Percentiles rank a stretch among this genome's conserved stretches.
Evolutionary conservation across 805 yeast genomes (phyloP).

Genomic region (Candida arabinofermentans): DNA sequence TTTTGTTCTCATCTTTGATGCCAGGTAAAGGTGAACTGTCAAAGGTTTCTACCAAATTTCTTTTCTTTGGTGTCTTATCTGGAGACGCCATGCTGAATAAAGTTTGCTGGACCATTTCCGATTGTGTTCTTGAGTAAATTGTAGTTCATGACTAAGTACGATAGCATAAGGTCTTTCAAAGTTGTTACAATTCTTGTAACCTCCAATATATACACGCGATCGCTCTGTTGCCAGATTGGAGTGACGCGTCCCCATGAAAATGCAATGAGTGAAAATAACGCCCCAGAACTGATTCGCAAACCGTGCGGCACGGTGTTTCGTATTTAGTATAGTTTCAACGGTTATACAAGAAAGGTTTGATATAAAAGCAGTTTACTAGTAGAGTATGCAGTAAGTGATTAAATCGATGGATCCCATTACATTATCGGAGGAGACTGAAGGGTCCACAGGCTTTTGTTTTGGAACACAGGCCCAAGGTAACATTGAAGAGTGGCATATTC

Average conservation of each 20-base stretch:
- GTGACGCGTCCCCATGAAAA: not conserved
- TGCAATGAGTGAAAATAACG: too few species aligned
- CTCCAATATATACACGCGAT: too few species aligned
- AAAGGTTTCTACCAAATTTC: not conserved
- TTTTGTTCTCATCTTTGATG: not conserved
- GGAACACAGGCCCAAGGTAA: conserved; percentile 23
- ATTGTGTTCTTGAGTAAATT: too few species aligned
- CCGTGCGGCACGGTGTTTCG: not conserved
- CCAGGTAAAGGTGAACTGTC: not conserved
- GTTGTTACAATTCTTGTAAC: too few species aligned
- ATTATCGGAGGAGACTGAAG: not conserved
- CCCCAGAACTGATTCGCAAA: too few species aligned
- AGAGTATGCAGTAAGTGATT: too few species aligned
- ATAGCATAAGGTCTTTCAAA: too few species aligned
- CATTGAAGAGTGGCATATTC: conserved; percentile 19
- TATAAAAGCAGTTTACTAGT: too few species aligned
- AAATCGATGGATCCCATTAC: not conserved
- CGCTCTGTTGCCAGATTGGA: not conserved
- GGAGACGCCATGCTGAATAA: conserved; percentile 13
- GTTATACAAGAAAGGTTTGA: too few species aligned
- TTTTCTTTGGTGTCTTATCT: conserved; percentile 15
- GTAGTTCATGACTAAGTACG: too few species aligned
- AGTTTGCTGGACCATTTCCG: conserved; percentile 11
- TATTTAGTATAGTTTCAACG: too few species aligned
- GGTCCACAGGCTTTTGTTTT: conserved; percentile 9